Conservation (phyloP, 1,284 basidiomycete species). For the Melampsora larici-populina region DNA sequence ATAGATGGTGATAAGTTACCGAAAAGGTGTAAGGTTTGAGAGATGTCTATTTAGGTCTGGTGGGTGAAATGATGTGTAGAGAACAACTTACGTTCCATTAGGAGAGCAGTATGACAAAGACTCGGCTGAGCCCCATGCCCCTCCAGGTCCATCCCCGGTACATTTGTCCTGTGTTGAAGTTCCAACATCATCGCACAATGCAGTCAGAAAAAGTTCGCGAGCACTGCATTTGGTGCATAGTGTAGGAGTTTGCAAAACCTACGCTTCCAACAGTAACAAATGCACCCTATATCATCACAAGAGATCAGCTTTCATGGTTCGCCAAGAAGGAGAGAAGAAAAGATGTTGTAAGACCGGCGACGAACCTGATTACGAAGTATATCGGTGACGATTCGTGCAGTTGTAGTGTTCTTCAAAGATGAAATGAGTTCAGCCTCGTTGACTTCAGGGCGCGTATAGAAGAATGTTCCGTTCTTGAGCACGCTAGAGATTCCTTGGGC, state of each 20-base stretch:
- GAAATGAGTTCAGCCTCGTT: constrained; percentile 18
- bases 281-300: constrained; percentile 10
- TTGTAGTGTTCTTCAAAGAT: constrained; percentile 30
- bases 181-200: not conserved
- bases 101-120: constrained; percentile 26
- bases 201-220: not conserved
- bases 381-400: constrained; percentile 32
- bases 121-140: constrained; percentile 17
- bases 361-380: constrained; percentile 33
- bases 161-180: constrained; percentile 25
- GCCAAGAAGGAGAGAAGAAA: not conserved
- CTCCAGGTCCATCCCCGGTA: constrained; percentile 19
- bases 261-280: constrained; percentile 37
- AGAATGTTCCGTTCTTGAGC: constrained; percentile 34
- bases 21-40: too few relatives aligned
- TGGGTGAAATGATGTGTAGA: too few relatives aligned
- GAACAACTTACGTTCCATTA: too few relatives aligned
- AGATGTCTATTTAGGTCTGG: too few relatives aligned
- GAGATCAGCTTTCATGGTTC: too few relatives aligned
- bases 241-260: not conserved
- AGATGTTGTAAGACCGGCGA: not conserved
- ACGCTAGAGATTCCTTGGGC: constrained; percentile 12
- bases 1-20: too few relatives aligned
- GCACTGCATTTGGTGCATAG: not conserved
- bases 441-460: constrained; percentile 13